A percentile compares a stretch with the other conserved stretches of the same genome.
Evolutionary conservation across 2,329 filamentous ascomycete genomes (phyloP).

Genomic region (Dryadomyces quercus-mongolicae): DNA sequence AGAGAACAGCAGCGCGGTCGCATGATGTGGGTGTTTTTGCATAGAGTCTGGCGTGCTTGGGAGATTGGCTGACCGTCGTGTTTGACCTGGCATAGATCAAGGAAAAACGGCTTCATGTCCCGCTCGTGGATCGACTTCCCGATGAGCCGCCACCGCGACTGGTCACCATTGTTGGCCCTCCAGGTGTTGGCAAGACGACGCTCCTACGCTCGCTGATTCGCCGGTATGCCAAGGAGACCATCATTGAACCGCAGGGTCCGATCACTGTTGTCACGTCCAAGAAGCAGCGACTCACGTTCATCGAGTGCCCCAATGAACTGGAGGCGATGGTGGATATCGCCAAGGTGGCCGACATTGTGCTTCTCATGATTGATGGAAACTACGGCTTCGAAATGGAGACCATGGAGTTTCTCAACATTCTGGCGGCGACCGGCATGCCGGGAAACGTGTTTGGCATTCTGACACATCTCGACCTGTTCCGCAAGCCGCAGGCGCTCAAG

Average conservation of each 20-base stretch:
- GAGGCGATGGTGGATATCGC: constrained; percentile 95
- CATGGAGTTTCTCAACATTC: constrained; percentile 95
- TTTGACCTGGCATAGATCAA: constrained; percentile 49
- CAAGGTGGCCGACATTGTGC: constrained; percentile 92
- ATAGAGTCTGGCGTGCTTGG: background rate
- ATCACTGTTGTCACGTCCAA: constrained; percentile 96
- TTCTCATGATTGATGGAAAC: constrained; percentile 97
- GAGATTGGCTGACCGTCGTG: background rate
- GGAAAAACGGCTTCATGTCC: constrained; percentile 93
- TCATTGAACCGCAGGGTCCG: constrained; percentile 79
- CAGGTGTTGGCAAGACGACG: constrained; percentile 26
- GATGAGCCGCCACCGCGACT: constrained; percentile 91
- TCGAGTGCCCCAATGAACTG: constrained; percentile 95
- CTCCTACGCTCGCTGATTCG: constrained; percentile 70
- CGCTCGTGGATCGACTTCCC: constrained; percentile 86
- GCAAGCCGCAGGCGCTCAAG: constrained; percentile 82
- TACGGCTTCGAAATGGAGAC: constrained; percentile 99
- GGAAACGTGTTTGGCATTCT: constrained; percentile 96
- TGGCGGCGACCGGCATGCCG: constrained; percentile 93
- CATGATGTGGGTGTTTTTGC: constrained; percentile 49
- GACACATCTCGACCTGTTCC: constrained; percentile 90
- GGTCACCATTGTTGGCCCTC: constrained; percentile 87
- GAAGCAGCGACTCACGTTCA: constrained; percentile 82
- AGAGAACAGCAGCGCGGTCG: constrained; percentile 60
- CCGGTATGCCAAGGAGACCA: constrained; percentile 89